Conservation (phyloP, 2,329 filamentous ascomycete genomes). For the Beauveria sp. region DNA sequence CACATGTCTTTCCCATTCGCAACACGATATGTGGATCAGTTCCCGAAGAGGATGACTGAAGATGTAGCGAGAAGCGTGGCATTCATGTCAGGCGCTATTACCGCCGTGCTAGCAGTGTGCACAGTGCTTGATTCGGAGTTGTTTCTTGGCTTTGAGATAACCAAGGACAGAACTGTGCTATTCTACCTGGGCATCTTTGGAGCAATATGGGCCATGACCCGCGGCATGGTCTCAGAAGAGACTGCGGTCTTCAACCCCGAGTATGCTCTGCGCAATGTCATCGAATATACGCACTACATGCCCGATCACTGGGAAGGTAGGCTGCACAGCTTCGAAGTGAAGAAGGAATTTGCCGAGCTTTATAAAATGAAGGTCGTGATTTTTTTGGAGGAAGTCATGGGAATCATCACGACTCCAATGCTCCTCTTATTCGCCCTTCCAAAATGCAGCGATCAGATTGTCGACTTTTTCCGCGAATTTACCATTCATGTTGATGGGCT, state of each 20-base stretch:
- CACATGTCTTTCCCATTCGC: conserved; percentile 96
- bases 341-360: conserved; percentile 78
- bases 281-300: conserved; percentile 87
- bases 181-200: conserved; percentile 85
- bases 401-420: conserved; percentile 86
- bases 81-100: conserved; percentile 79
- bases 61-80: conserved; percentile 77
- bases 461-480: conserved; percentile 97
- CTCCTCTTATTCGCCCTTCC: conserved; percentile 82
- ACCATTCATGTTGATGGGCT: conserved; percentile 95
- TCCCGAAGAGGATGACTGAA: conserved; percentile 89
- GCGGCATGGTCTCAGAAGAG: conserved; percentile 80
- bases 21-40: conserved; percentile 87
- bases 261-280: conserved; percentile 79
- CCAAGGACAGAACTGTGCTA: conserved; percentile 76
- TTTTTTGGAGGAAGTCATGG: conserved; percentile 85
- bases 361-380: conserved; percentile 91
- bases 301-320: conserved; percentile 82
- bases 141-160: conserved; percentile 88
- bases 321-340: conserved; percentile 90
- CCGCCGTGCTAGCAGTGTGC: conserved; percentile 74
- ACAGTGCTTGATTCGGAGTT: conserved; percentile 86
- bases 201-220: conserved; percentile 73
- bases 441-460: conserved; percentile 81
- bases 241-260: conserved; percentile 87